These are phyloP conservation scores for Ceratobasidium sp. DNA, from an alignment of 1,284 basidiomycete species.

Conservation along the genomic window DNA sequence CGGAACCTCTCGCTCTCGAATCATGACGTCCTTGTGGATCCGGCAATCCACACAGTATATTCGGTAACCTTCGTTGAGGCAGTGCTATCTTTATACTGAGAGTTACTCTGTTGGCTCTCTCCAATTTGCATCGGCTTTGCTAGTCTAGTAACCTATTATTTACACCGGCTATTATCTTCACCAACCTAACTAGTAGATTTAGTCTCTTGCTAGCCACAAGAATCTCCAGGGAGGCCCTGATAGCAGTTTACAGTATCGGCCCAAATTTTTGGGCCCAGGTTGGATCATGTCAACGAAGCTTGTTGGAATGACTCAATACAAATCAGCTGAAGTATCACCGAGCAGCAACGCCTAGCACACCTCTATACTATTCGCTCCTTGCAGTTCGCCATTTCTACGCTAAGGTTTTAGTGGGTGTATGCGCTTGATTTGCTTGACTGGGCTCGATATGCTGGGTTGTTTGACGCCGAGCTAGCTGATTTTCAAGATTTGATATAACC, in stretches of 20 bases:
- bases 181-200: too few species aligned
- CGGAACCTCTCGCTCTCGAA: conserved; percentile 3
- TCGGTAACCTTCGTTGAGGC: background rate
- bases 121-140: background rate
- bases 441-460: background rate
- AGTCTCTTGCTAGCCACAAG: too few species aligned
- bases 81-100: background rate
- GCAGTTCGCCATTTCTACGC: background rate
- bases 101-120: background rate
- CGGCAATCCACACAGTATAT: conserved; percentile 6
- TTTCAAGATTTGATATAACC: too few species aligned
- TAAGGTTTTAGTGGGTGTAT: background rate
- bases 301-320: background rate
- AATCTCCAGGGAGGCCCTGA: background rate
- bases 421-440: background rate
- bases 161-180: background rate
- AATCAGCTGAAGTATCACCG: background rate
- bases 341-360: background rate
- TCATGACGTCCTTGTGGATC: background rate
- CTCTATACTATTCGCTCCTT: background rate
- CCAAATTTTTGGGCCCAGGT: background rate
- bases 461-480: too few species aligned
- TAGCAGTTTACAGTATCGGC: background rate
- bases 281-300: background rate
- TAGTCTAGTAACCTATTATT: background rate